Evolutionary conservation across 768 basidiomycete species (phyloP), one percentile per base, ranked within the genome.

Genomic region (Kwoniella europaea): DNA sequence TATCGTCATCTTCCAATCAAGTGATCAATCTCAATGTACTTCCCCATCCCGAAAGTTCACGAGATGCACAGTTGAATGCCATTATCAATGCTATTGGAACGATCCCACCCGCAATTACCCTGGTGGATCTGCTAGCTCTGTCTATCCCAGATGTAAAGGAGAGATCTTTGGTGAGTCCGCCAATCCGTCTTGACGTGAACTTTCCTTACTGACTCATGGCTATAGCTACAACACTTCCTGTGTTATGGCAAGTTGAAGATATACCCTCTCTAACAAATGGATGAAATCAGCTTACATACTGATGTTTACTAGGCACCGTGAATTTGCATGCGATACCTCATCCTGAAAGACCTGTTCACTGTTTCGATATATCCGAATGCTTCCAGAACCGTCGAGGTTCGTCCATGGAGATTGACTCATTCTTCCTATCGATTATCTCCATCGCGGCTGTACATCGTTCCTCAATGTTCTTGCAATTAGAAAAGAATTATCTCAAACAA

Each of bases 251-350:
- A 35, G 63, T 27, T 16, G 18, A 16, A n/a, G 27, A 22, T 43
- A 50, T 63, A 24, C 5, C 35, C 35, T 35, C 6, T 35, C 35
- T 35, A 7, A 35, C 5, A 35, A 7, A 35, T 35, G 35, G 35
- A 35, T 35, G 35, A 35, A 35, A 35, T 35, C 5, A 35, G 35
- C 35, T 35, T 35, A 35, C 35, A 6, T 35, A 29, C 58, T 10
- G 16, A 35, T 13, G 12, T 29, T 44, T 4, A 15, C 10, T 53
- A 65, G 63, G 63, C 35, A 65, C 63, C 15, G 52, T 65, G 10
- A 55, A 55, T n/a, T 41, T 65, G 22, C 54, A 55, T 20, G 63
- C 63, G 4, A 65, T 65, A 53, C 63, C 63, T 4, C 63, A 65
- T 42, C 50, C 54, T 20, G 46, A 65, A 20, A 65, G 50, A 56